Evolutionary conservation across 2,329 filamentous ascomycete genomes (phyloP), one percentile per base, ranked within the genome.

Genomic region (Pseudogymnoascus sp.): DNA sequence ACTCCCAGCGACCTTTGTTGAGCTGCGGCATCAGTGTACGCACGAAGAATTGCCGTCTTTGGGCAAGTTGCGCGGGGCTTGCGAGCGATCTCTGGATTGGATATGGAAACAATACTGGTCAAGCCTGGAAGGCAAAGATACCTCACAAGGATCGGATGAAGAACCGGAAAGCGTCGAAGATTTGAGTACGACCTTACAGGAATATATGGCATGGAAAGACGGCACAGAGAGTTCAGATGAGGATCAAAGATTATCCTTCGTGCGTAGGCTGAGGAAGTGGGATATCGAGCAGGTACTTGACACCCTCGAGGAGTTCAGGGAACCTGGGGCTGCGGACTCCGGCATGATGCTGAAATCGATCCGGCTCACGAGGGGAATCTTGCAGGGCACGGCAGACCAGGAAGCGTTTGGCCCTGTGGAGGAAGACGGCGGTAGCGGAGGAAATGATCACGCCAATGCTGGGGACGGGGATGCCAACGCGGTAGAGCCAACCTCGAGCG

Each of bases 71-170:
- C 83, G 90, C 59, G 80, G 80, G 36, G 88, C 88, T 1, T 84
- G 88, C 1, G 76, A 79, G 64, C 84, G 87, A 67, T 90, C 88
- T 1, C 77, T 97, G 64, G 78, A 79, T 47, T 97, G 92, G 92
- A 85, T 97, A 59, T 96, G 90, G 90, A 81, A 86, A 60, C 90
- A 90, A 72, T 97, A 96, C 76, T 97, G 92, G 92, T 75, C 70
- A 11, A 74, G 76, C 37, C 70, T 85, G 18, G 77, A 78, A 60
- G 68, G 67, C 38, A 59, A 61, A 12, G 66, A 73, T 73, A 70
- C 36, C 38, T 25, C 14, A 14, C n/a, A 9, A 6, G 60, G n/a
- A n/a, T 43, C 7, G 22, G 38, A 60, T 8, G 28, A 53, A 33
- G 47, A 35, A 14, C 47, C 15, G n/a, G 25, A 38, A n/a, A 60